Conservation (phyloP, 2,329 filamentous ascomycete species). For the Diaporthe eres region DNA sequence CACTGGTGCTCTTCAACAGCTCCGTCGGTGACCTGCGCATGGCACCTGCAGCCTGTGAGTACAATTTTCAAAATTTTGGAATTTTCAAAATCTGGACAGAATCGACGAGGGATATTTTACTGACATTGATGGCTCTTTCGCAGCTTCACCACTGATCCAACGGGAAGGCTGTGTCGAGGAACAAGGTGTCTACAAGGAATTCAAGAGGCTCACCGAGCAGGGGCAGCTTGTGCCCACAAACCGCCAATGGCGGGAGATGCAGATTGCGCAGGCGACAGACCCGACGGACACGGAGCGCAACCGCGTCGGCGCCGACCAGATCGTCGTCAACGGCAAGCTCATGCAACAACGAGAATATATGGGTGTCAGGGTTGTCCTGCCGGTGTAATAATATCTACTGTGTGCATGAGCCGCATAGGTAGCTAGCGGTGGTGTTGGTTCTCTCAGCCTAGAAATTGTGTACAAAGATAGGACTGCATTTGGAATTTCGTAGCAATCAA, state of each 20-base stretch:
- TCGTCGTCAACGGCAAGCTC: constrained; percentile 59
- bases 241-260: constrained; percentile 63
- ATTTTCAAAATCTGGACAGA: not conserved
- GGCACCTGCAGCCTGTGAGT: constrained; percentile 51
- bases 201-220: constrained; percentile 56
- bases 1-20: constrained; percentile 61
- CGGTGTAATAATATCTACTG: constrained; percentile 49
- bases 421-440: not conserved
- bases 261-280: constrained; percentile 59
- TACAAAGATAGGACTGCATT: not conserved
- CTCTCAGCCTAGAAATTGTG: not conserved
- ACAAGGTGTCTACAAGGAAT: constrained; percentile 62
- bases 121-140: not conserved
- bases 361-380: constrained; percentile 60
- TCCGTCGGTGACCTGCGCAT: constrained; percentile 60
- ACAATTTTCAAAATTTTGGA: not conserved
- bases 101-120: not conserved
- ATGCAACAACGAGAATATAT: constrained; percentile 63
- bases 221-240: constrained; percentile 61
- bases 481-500: not conserved
- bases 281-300: constrained; percentile 58
- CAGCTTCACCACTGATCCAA: constrained; percentile 50
- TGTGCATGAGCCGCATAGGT: not conserved
- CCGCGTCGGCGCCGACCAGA: constrained; percentile 57
- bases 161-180: constrained; percentile 58